Evolutionary conservation across 1,284 basidiomycete species (phyloP), one percentile per base, ranked within the genome.

Genomic region (Vanrija sp.): DNA sequence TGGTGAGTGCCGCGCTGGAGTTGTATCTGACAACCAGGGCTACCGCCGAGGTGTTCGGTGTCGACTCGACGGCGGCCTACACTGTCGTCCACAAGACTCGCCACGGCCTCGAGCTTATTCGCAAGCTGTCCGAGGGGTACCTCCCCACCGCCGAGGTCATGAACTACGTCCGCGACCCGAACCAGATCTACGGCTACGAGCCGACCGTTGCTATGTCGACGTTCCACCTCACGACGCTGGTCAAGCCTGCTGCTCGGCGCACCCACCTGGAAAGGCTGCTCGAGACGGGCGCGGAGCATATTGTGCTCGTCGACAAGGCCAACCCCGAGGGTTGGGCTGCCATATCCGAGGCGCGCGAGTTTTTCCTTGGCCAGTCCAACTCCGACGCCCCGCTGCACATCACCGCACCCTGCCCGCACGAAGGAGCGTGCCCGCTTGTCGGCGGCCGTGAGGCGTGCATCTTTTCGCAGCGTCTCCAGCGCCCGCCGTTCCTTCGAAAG

Each of bases 221-320:
- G 0, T 98, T 95, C 76, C 81, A 86, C 65, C 79, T 98, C 1
- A 86, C 88, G 15, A 83, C 87, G 7, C 78, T 93, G 15, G 79
- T 84, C 3, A 86, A 81, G 10, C 75, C 83, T 43, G 65, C 83
- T 8, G 82, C 84, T 6, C 83, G 88, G 47, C 51, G 54, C 18
- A 52, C 55, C 38, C 63, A 66, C 58, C 60, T 65, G 49, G 52
- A 54, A 40, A 53, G 60, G 51, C 63, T 63, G 28, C 54, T 68
- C 19, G 42, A 58, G 21, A 54, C 63, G 23, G 46, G 49, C 15
- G 51, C 66, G 1, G 60, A 67, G n/a, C 65, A 68, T 47, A 56
- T 92, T 85, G 80, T 97, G 52, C 78, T 98, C 42, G 86, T 98
- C 57, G 95, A 99, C 71, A 86, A 90, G 52, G 87, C 85, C 44